Percentiles rank a stretch among this genome's conserved stretches.
Evolutionary conservation across 768 basidiomycete genomes (phyloP).

Genomic region (Galerina marginata): DNA sequence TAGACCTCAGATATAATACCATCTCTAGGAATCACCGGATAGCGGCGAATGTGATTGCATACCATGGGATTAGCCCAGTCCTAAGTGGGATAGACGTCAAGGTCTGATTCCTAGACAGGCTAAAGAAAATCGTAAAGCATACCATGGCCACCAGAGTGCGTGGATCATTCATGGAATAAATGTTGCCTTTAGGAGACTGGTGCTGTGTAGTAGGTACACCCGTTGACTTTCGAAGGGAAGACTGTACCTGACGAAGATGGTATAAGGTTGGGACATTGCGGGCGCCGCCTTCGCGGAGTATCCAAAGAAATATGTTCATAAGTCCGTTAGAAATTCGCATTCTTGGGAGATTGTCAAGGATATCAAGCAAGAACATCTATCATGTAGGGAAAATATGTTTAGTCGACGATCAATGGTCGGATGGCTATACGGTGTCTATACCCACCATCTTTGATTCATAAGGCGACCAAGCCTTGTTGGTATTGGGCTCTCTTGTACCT

Average conservation of each 20-base stretch:
- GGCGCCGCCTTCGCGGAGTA: slow-evolving; percentile 19
- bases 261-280: slow-evolving; percentile 17
- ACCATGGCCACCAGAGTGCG: slow-evolving; percentile 28
- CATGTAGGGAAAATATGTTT: too few relatives aligned
- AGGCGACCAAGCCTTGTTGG: neutral
- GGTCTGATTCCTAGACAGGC: neutral
- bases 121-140: neutral
- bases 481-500: neutral
- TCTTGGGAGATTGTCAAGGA: slow-evolving; percentile 23
- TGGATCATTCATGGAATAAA: slow-evolving; percentile 36
- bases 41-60: slow-evolving; percentile 28
- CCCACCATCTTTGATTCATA: slow-evolving; percentile 2
- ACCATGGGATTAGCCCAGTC: slow-evolving; percentile 37
- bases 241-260: slow-evolving; percentile 20
- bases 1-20: slow-evolving; percentile 35
- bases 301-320: slow-evolving; percentile 24
- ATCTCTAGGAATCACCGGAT: slow-evolving; percentile 31
- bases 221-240: slow-evolving; percentile 12
- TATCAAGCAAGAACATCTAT: slow-evolving; percentile 24
- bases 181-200: slow-evolving; percentile 31
- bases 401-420: too few relatives aligned
- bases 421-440: too few relatives aligned
- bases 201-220: slow-evolving; percentile 26
- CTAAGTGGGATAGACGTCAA: slow-evolving; percentile 17
- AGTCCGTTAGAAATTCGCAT: slow-evolving; percentile 20